Conservation (phyloP, 805 yeast genomes). For the Candida hispaniensis region DNA sequence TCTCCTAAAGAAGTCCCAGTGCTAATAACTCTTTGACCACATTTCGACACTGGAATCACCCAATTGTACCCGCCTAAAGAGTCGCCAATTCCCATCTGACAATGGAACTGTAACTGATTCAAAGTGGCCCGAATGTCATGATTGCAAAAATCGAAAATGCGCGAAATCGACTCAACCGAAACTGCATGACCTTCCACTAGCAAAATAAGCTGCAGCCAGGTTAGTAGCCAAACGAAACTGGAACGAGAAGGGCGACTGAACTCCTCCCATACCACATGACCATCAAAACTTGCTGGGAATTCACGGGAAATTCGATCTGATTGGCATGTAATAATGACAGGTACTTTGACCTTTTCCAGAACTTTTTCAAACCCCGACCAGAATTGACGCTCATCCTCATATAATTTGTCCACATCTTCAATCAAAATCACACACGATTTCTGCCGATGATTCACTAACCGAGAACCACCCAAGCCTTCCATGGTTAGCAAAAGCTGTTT, state of each 20-base stretch:
- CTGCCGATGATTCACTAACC: constrained; percentile 46
- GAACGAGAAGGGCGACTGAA: constrained; percentile 1
- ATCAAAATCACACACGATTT: constrained; percentile 44
- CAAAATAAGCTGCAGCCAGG: constrained; percentile 1
- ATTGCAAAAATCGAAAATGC: background rate
- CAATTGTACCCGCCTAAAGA: constrained; percentile 27
- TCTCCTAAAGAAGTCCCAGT: constrained; percentile 2
- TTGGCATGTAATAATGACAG: constrained; percentile 56
- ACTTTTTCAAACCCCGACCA: constrained; percentile 64
- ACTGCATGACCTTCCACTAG: constrained; percentile 9
- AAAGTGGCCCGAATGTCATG: constrained; percentile 18
- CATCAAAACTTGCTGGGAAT: constrained; percentile 7
- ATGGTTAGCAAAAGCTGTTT: constrained; percentile 55
- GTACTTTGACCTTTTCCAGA: constrained; percentile 51
- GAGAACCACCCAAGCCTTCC: constrained; percentile 75
- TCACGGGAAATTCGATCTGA: constrained; percentile 6
- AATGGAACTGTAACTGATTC: constrained; percentile 28
- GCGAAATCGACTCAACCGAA: background rate
- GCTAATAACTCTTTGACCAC: constrained; percentile 21
- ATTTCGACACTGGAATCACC: constrained; percentile 21
- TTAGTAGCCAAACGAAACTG: background rate
- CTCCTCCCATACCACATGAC: constrained; percentile 2
- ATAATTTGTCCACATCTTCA: constrained; percentile 78
- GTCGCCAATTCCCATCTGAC: constrained; percentile 30
- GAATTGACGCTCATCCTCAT: constrained; percentile 66